These are phyloP conservation scores for Gnaphalium uliginosum DNA, from an alignment of 129 eudicot genomes.

Conservation along the genomic window DNA sequence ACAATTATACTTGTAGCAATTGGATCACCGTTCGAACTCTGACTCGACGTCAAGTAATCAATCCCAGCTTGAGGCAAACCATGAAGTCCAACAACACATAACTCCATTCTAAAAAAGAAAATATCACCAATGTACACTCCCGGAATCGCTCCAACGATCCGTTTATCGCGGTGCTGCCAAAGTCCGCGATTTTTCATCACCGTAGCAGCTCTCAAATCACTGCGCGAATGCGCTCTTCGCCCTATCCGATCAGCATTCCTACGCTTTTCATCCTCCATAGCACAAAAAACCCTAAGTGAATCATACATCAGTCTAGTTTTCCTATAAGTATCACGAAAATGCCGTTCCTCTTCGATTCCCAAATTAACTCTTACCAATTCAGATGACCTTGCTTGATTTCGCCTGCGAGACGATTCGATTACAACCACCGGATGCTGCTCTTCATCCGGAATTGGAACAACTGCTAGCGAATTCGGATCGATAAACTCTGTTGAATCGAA, in stretches of 20 bases:
- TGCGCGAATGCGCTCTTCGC: conserved; percentile 32
- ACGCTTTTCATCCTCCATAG: conserved; percentile 51
- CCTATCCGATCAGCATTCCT: conserved; percentile 16
- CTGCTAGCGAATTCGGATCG: conserved; percentile 45
- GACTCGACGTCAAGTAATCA: conserved; percentile 56
- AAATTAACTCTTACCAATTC: conserved; percentile 73
- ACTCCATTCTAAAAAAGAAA: conserved; percentile 63
- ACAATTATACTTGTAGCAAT: conserved; percentile 72
- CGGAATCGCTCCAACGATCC: conserved; percentile 69
- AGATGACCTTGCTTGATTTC: conserved; percentile 41
- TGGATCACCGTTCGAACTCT: conserved; percentile 77
- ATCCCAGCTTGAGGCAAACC: conserved; percentile 79
- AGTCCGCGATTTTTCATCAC: conserved; percentile 59
- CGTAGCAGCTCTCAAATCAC: conserved; percentile 51
- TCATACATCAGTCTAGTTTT: conserved; percentile 56
- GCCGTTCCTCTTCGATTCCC: conserved; percentile 46
- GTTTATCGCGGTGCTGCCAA: conserved; percentile 70
- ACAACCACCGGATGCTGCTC: conserved; percentile 25
- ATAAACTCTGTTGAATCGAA: not conserved
- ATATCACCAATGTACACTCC: conserved; percentile 71
- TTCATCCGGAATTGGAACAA: conserved; percentile 35
- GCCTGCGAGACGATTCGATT: conserved; percentile 32
- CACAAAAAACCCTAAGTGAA: conserved; percentile 50
- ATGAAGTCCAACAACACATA: conserved; percentile 75
- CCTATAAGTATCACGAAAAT: conserved; percentile 48